These are phyloP conservation scores for Silybum marianum DNA, from an alignment of 129 eudicot genomes.

Conservation along the genomic window DNA sequence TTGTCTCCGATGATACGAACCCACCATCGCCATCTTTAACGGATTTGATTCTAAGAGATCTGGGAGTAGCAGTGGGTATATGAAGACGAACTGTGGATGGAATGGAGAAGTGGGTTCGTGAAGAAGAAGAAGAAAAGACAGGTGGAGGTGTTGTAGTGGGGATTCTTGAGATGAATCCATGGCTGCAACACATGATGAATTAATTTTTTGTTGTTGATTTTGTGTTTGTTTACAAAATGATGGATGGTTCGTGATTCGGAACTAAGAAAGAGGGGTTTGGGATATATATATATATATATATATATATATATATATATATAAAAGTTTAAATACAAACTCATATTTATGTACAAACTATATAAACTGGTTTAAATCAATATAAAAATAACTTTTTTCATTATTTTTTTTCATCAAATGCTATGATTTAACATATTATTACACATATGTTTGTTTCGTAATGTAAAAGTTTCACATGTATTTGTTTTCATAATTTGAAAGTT, in stretches of 20 bases:
- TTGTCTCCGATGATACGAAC: slow-evolving; percentile 19
- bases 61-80: not conserved
- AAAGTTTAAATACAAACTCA: no score
- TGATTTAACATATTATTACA: no score
- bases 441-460: no score
- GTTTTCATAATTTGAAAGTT: no score
- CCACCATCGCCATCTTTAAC: slow-evolving; percentile 18
- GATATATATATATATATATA: not conserved
- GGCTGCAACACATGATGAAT: slow-evolving; percentile 38
- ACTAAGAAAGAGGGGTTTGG: not conserved
- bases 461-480: no score
- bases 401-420: no score
- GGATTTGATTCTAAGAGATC: slow-evolving; percentile 19
- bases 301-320: no score
- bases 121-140: slow-evolving; percentile 7
- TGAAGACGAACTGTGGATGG: slow-evolving; percentile 7
- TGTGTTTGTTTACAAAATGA: no score
- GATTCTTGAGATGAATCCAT: slow-evolving; percentile 30
- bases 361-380: no score
- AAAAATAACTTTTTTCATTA: no score
- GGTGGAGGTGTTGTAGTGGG: slow-evolving; percentile 33
- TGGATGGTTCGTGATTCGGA: slow-evolving; percentile 2
- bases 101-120: slow-evolving; percentile 23
- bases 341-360: no score
- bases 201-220: no score